phyloP scores from a whole-genome alignment of 768 basidiomycete species.

The Psilocybe azurescens region DNA sequence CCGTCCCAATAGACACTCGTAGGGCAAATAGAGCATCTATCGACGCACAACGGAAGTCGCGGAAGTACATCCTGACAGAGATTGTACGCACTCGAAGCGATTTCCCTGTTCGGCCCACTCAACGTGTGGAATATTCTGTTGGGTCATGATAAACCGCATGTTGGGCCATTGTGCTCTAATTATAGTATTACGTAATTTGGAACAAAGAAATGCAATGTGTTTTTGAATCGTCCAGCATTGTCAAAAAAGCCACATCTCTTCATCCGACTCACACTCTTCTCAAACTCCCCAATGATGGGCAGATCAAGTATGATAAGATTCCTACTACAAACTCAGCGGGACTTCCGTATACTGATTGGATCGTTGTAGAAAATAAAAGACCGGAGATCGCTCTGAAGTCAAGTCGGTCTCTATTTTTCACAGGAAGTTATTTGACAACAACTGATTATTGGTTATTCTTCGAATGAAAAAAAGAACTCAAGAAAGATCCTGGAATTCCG shows the following conservation, averaged over 20 bases:
- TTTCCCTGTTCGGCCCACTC: too few species aligned
- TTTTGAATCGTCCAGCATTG: background rate
- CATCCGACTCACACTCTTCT: background rate
- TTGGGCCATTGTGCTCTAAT: too few species aligned
- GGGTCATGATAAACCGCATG: too few species aligned
- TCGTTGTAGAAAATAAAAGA: constrained; percentile 42
- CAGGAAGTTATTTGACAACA: constrained; percentile 2
- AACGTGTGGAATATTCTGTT: too few species aligned
- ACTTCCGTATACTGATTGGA: background rate
- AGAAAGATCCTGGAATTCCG: constrained; percentile 90
- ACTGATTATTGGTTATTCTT: background rate
- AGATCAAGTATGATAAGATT: constrained; percentile 26
- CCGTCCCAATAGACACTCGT: too few species aligned
- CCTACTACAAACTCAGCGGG: too few species aligned
- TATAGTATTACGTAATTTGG: constrained; percentile 5
- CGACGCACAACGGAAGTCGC: too few species aligned
- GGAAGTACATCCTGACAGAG: too few species aligned
- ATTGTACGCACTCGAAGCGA: too few species aligned
- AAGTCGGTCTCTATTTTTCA: constrained; percentile 34
- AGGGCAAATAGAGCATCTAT: too few species aligned
- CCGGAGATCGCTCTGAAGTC: constrained; percentile 44
- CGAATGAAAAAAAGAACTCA: constrained; percentile 66
- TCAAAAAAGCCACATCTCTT: background rate
- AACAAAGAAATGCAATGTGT: background rate
- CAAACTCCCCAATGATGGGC: constrained; percentile 23